Conservation (phyloP, 2,329 filamentous ascomycete species). For the Capronia coronata region DNA sequence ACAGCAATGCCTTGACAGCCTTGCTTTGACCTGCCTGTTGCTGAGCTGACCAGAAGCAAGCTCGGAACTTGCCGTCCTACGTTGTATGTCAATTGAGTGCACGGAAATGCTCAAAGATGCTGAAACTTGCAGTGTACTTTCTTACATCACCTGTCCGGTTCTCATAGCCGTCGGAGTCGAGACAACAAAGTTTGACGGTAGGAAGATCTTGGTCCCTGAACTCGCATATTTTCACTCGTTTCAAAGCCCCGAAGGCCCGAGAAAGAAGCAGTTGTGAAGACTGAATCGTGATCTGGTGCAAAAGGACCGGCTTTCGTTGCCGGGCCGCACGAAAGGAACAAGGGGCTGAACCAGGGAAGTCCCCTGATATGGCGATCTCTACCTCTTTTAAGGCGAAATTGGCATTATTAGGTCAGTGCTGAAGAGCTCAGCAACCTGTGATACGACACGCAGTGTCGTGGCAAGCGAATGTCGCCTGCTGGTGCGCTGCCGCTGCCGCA, state of each 20-base stretch:
- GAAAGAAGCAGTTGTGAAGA: neutral
- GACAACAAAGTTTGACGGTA: too few relatives aligned
- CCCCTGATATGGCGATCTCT: neutral
- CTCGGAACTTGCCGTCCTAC: neutral
- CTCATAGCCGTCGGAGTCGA: too few relatives aligned
- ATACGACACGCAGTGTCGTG: neutral
- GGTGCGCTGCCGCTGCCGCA: neutral
- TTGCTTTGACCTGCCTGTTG: too few relatives aligned
- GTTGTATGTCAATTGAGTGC: too few relatives aligned
- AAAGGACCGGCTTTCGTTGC: neutral
- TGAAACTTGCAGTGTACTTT: too few relatives aligned
- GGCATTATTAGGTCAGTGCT: too few relatives aligned
- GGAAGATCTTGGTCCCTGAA: too few relatives aligned
- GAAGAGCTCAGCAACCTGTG: neutral
- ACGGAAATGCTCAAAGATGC: too few relatives aligned
- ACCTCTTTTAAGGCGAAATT: neutral
- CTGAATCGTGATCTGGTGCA: neutral
- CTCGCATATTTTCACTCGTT: neutral
- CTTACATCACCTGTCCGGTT: too few relatives aligned
- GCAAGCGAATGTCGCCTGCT: neutral
- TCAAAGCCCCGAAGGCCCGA: neutral
- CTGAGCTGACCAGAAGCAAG: too few relatives aligned
- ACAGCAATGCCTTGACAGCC: neutral
- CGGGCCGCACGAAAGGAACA: neutral
- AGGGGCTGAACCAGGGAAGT: neutral